Base-by-base conservation (phyloP, 2,329 filamentous ascomycete species). In the Trichoderma sp. region DNA sequence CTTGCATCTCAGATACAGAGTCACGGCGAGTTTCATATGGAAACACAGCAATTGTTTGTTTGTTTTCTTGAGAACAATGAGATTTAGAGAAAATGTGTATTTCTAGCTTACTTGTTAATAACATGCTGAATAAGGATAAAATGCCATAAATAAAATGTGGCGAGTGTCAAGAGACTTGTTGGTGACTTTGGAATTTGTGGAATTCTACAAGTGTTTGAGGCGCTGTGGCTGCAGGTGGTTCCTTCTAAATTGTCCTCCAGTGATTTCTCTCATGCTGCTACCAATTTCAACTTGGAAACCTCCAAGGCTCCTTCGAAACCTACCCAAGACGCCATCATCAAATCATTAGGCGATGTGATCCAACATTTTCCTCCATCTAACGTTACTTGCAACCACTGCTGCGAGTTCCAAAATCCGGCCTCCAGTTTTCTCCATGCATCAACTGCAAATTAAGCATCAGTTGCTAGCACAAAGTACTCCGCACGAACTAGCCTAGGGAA, bases 1-100 rank as follows among this genome's bases (percentile, higher is more conserved):
- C 64, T 68, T 72, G 70, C 43, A 58, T 60, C 43, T 72, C 43
- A 72, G 69, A 28, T 34, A 7, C 9, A 26, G 32, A 72, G 58
- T 60, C 64, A 72, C 70, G n/a, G 34, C 21, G 7, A 63, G 34
- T 36, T 61, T 24, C 21, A 36, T 2, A 61, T 36, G 32, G n/a
- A 24, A 12, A 21, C 9, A 51, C 43, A 21, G 43, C 43, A n/a
- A 9, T 18, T 18, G n/a, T 28, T 57, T 57, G 24, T 28, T 28
- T 18, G 15, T 14, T 56, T 28, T 9, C 8, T 30, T 15, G 24
- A 1, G 26, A 9, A 0, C 1, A 51, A 51, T 1, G 11, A 1
- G 8, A n/a, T 8, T 2, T 18, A n/a, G 21, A 18, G 21, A 43
- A 15, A 9, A 28, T 43, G 2, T 11, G 15, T 21, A 3, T n/a